phyloP scores from a whole-genome alignment of 176 grass and related monocot species.

The Rhipidocladum racemiflorum region DNA sequence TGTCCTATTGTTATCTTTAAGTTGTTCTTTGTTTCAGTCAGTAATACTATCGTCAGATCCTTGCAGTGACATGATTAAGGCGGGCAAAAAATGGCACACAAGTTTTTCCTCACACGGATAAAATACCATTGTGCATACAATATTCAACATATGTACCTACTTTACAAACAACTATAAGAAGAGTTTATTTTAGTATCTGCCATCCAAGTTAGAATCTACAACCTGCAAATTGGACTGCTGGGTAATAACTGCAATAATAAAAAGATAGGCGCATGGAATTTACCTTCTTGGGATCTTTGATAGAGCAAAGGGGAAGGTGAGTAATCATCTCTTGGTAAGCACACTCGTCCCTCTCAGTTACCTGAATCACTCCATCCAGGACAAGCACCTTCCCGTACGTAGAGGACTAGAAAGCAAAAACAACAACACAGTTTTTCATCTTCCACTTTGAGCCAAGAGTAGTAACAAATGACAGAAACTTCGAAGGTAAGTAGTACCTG shows the following conservation, averaged over 20 bases:
- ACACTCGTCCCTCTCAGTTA: conserved; percentile 87
- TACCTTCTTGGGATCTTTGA: conserved; percentile 91
- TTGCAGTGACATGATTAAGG: neutral
- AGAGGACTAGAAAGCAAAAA: conserved; percentile 53
- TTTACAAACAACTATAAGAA: neutral
- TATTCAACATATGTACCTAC: neutral
- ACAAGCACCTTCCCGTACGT: conserved; percentile 97
- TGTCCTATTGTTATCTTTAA: neutral
- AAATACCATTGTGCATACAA: neutral
- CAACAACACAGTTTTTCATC: neutral
- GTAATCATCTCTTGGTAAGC: conserved; percentile 98
- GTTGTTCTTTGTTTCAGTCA: neutral
- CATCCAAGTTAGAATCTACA: neutral
- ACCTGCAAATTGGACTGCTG: neutral
- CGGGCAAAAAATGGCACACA: neutral
- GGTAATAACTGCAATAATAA: neutral
- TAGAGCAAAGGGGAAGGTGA: conserved; percentile 91
- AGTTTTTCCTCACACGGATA: neutral
- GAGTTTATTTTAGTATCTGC: neutral
- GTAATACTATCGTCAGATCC: neutral
- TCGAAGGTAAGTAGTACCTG: conserved; percentile 38
- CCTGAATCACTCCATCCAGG: conserved; percentile 88
- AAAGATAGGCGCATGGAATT: neutral
- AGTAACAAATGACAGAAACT: neutral
- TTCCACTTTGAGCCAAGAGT: neutral